Conservation (phyloP, 2,329 filamentous ascomycete species). For the Periconia sp. region DNA sequence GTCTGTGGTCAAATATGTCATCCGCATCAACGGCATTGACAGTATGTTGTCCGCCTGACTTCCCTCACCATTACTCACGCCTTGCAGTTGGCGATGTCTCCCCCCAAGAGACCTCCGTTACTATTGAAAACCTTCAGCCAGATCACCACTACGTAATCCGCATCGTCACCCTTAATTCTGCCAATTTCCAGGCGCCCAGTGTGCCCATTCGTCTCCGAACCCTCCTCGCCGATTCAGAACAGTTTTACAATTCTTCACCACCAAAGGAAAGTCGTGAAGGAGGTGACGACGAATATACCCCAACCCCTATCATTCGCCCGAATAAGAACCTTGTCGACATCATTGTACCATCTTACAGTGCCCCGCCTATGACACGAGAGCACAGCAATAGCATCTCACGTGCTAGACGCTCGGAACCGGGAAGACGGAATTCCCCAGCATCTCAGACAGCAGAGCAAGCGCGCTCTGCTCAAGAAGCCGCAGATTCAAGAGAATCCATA, state of each 20-base stretch:
- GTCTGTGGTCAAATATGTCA: conserved; percentile 83
- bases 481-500: conserved; percentile 55
- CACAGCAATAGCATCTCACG: conserved; percentile 61
- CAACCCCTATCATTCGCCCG: conserved; percentile 59
- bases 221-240: conserved; percentile 49
- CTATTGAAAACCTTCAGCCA: conserved; percentile 84
- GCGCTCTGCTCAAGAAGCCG: conserved; percentile 42
- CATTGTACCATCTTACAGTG: conserved; percentile 65
- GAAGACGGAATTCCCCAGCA: conserved; percentile 77
- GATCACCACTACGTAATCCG: conserved; percentile 92
- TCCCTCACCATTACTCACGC: conserved; percentile 15
- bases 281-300: conserved; percentile 53
- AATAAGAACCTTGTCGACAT: conserved; percentile 64
- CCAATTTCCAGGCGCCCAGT: conserved; percentile 92
- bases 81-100: conserved; percentile 80
- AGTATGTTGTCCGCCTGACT: conserved; percentile 59
- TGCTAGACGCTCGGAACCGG: conserved; percentile 70
- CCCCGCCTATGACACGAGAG: conserved; percentile 70
- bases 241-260: conserved; percentile 58
- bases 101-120: conserved; percentile 83
- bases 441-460: conserved; percentile 52
- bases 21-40: conserved; percentile 92
- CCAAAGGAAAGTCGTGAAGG: conserved; percentile 51
- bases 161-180: conserved; percentile 87
- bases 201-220: conserved; percentile 84